A percentile compares a stretch with the other conserved stretches of the same genome.
Evolutionary conservation across 208 protist genomes (phyloP).

Genomic region (Acanthamoeba royreba): DNA sequence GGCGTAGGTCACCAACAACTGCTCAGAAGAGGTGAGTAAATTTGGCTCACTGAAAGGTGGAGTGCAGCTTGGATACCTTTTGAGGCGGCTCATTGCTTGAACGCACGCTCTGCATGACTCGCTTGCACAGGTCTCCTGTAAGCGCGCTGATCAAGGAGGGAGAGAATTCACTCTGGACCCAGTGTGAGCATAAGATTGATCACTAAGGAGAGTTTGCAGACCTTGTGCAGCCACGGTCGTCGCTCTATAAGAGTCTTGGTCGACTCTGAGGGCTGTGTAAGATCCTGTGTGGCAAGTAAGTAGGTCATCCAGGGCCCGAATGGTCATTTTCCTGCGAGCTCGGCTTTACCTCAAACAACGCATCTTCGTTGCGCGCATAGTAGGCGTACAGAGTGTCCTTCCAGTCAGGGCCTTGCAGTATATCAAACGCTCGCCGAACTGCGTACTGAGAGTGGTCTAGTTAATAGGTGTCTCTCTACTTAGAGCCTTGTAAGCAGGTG

Average conservation of each 20-base stretch:
- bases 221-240: neutral
- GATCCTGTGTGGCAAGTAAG: neutral
- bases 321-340: neutral
- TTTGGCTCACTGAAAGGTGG: too few species aligned
- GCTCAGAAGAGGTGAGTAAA: too few species aligned
- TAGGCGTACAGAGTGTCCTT: neutral
- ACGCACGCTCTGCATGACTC: neutral
- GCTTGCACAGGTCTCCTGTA: neutral
- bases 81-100: neutral
- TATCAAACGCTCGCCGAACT: neutral
- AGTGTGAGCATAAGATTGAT: neutral
- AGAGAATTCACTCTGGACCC: neutral
- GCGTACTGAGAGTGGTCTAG: too few species aligned
- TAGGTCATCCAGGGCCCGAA: neutral
- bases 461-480: too few species aligned
- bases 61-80: too few species aligned
- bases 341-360: neutral
- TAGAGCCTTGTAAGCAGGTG: too few species aligned
- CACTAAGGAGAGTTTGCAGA: neutral
- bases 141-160: neutral
- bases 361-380: neutral
- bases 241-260: neutral
- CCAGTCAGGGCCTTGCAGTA: neutral
- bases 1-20: neutral
- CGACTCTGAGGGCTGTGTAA: neutral